A percentile compares a stretch with the other conserved stretches of the same genome.
phyloP scores from a whole-genome alignment of 164 flowering plant genomes.

The Sedum album region DNA sequence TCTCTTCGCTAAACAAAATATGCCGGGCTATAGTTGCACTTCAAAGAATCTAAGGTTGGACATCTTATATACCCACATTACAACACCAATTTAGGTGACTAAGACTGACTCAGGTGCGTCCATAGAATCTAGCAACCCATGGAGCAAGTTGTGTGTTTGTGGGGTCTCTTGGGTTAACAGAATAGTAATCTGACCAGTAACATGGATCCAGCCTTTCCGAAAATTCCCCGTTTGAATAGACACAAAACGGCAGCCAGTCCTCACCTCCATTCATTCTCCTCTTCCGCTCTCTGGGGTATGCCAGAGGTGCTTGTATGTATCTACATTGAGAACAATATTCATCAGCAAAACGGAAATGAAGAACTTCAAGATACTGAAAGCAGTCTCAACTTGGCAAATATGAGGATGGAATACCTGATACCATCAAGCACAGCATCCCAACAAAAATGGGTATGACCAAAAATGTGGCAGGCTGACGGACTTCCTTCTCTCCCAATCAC shows the following conservation, averaged over 20 bases:
- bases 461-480: slow-evolving; percentile 52
- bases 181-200: slow-evolving; percentile 66
- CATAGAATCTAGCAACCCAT: slow-evolving; percentile 71
- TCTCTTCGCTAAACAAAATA: too few relatives aligned
- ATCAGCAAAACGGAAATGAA: neutral
- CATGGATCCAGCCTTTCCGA: slow-evolving; percentile 35
- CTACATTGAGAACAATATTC: slow-evolving; percentile 26
- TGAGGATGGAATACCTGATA: slow-evolving; percentile 41
- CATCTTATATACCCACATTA: too few relatives aligned
- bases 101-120: slow-evolving; percentile 4
- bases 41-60: too few relatives aligned
- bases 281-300: slow-evolving; percentile 76
- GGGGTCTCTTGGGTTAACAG: slow-evolving; percentile 45
- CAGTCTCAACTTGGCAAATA: neutral
- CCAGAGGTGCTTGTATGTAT: slow-evolving; percentile 79
- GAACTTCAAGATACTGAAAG: too few relatives aligned
- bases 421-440: slow-evolving; percentile 81
- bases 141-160: slow-evolving; percentile 57
- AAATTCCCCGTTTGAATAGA: slow-evolving; percentile 36
- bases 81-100: too few relatives aligned
- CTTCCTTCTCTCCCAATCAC: slow-evolving; percentile 47
- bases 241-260: slow-evolving; percentile 66
- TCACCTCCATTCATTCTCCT: slow-evolving; percentile 78
- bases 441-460: slow-evolving; percentile 86
- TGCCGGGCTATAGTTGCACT: too few relatives aligned